Conservation (phyloP, 352 stramenopile species). For the Globisporangium barbulae region DNA sequence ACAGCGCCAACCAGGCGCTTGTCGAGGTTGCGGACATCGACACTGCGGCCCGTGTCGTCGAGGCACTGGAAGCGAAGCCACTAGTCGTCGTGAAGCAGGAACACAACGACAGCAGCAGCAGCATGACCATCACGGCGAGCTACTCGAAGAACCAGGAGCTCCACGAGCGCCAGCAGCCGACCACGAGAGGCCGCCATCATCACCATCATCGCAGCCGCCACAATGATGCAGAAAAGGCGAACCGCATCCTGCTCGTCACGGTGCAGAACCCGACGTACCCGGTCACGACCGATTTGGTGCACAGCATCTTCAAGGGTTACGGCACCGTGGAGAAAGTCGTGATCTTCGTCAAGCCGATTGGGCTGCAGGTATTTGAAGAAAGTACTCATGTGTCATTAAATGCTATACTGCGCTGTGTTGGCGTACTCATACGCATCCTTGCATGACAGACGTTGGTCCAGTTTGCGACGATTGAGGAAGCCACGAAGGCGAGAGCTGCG, state of each 20-base stretch:
- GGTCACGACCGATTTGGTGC: constrained; percentile 53
- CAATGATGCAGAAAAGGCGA: constrained; percentile 20
- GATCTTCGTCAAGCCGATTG: constrained; percentile 58
- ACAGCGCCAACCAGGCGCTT: constrained; percentile 44
- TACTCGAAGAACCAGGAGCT: constrained; percentile 70
- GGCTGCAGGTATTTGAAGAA: constrained; percentile 37
- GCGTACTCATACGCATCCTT: not conserved
- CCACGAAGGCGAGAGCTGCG: constrained; percentile 35
- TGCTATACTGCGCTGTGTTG: not conserved
- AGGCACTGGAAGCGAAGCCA: constrained; percentile 23
- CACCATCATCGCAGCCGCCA: constrained; percentile 3
- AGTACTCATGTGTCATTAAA: not conserved
- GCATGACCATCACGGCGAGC: constrained; percentile 22
- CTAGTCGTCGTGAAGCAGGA: constrained; percentile 17
- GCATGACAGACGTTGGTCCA: constrained; percentile 46
- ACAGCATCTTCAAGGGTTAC: constrained; percentile 44
- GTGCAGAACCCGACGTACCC: constrained; percentile 63
- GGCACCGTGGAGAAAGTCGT: constrained; percentile 57
- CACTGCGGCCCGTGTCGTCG: constrained; percentile 27
- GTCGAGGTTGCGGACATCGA: constrained; percentile 37
- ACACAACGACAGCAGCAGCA: constrained; percentile 3
- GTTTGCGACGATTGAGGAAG: constrained; percentile 41
- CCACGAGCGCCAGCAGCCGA: constrained; percentile 25
- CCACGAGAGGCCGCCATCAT: constrained; percentile 9
- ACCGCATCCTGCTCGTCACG: constrained; percentile 65